Evolutionary conservation across 2,329 filamentous ascomycete species (phyloP), one percentile per base, ranked within the genome.

Genomic region (Hymenoscyphus scutula): DNA sequence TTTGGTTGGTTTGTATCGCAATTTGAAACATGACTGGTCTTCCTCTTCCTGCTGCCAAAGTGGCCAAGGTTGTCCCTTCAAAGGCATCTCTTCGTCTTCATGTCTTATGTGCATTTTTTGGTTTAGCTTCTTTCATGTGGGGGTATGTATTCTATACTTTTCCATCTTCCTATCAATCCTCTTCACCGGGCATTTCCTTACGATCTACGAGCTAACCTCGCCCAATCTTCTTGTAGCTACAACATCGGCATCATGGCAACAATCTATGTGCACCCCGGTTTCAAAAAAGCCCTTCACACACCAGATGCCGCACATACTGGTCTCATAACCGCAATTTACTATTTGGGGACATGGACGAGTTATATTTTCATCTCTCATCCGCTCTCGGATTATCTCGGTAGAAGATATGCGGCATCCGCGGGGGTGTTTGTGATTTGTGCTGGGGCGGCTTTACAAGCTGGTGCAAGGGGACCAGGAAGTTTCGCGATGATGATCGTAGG

Each of bases 191-290:
- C 23, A n/a, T 19, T 6, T 5, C 7, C n/a, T 0, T 5, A n/a
- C 3, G 7, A 6, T n/a, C 1, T n/a, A 45, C 6, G 7, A 7
- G 23, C 41, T 48, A 48, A 48, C 1, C 8, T 23, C 13, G 3
- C 41, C 41, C 3, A 48, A 11, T 59, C 34, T 55, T n/a, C n/a
- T n/a, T n/a, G n/a, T n/a, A 82, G 80, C 15, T 85, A 86, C 72
- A 84, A 85, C 69, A 80, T 86, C 67, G 84, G 83, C 59, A 77
- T 86, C 53, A 76, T 85, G 19, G 81, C 82, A 1, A 82, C 82
- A 0, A 76, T 86, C 41, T 81, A 84, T 59, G 81, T 84, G 5
- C 80, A 84, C 67, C 79, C 80, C 0, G 83, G 83, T 19, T 86
- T 83, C 74, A 74, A 75, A n/a, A 71, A 76, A 19, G 74, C 79